Conservation (phyloP, 2,329 filamentous ascomycete genomes). For the Fusarium coffeatum region DNA sequence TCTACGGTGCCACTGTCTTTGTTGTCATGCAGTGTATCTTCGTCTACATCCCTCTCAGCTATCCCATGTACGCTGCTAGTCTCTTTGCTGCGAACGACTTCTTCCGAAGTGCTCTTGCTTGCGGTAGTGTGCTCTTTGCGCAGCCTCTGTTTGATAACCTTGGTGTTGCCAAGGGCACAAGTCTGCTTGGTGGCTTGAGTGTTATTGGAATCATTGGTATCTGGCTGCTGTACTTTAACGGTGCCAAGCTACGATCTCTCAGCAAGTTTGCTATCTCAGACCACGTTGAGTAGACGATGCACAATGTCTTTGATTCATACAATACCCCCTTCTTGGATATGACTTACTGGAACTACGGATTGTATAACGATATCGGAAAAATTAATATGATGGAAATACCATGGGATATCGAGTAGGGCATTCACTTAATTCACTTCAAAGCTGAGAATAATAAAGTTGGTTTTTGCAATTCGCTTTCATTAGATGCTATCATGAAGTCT, state of each 20-base stretch:
- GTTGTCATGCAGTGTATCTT: slow-evolving; percentile 70
- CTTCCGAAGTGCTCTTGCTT: slow-evolving; percentile 67
- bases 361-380: slow-evolving; percentile 1
- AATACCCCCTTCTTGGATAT: background rate
- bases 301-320: too few species aligned
- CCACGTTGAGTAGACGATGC: slow-evolving; percentile 24
- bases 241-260: slow-evolving; percentile 64
- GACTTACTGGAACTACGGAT: background rate
- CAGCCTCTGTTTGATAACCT: slow-evolving; percentile 69
- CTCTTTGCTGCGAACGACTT: slow-evolving; percentile 72
- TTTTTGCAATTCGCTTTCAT: background rate
- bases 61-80: slow-evolving; percentile 67
- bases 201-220: slow-evolving; percentile 68
- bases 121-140: slow-evolving; percentile 69
- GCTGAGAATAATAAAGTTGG: background rate
- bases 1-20: slow-evolving; percentile 65
- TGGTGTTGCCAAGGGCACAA: slow-evolving; percentile 68
- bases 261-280: slow-evolving; percentile 66
- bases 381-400: slow-evolving; percentile 23
- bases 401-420: slow-evolving; percentile 1
- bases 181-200: slow-evolving; percentile 66
- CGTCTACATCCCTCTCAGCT: slow-evolving; percentile 67
- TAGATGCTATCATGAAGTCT: background rate
- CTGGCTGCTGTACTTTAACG: slow-evolving; percentile 68
- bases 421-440: background rate